Evolutionary conservation across 75 land plant species (phyloP).

Genomic region (Cupressus sempervirens): DNA sequence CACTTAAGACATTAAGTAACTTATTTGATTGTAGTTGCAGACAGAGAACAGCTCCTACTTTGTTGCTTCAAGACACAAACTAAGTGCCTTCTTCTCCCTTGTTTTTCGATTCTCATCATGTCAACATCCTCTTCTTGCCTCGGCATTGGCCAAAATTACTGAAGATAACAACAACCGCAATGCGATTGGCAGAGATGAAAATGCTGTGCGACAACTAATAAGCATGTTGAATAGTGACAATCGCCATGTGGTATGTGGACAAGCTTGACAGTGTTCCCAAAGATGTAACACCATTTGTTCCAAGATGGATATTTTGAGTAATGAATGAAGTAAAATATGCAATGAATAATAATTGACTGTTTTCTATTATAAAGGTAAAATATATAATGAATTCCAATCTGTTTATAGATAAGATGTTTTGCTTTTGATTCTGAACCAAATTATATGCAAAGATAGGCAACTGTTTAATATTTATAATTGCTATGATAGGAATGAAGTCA

Average conservation of each 20-base stretch:
- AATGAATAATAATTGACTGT: background rate
- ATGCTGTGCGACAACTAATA: slow-evolving; percentile 93
- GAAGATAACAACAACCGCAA: slow-evolving; percentile 73
- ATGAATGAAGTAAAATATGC: background rate
- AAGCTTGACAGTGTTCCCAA: background rate
- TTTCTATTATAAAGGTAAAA: background rate
- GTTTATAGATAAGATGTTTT: background rate
- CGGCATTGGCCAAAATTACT: slow-evolving; percentile 90
- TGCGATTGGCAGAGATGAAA: slow-evolving; percentile 92
- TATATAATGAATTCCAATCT: background rate
- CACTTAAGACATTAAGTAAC: background rate
- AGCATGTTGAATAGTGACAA: slow-evolving; percentile 97
- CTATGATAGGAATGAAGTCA: background rate
- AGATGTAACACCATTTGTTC: background rate
- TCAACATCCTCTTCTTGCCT: slow-evolving; percentile 97
- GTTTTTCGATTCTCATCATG: slow-evolving; percentile 98
- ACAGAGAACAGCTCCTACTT: slow-evolving; percentile 88
- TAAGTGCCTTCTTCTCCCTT: slow-evolving; percentile 97
- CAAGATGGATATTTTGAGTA: background rate
- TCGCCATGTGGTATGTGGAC: slow-evolving; percentile 84
- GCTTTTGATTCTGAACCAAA: background rate
- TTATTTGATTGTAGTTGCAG: slow-evolving; percentile 41
- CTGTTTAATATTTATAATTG: background rate
- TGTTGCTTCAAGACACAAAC: slow-evolving; percentile 86
- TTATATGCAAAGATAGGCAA: background rate